Conservation (phyloP, 2,329 filamentous ascomycete genomes). For the Aspergillus hiratsukae region DNA sequence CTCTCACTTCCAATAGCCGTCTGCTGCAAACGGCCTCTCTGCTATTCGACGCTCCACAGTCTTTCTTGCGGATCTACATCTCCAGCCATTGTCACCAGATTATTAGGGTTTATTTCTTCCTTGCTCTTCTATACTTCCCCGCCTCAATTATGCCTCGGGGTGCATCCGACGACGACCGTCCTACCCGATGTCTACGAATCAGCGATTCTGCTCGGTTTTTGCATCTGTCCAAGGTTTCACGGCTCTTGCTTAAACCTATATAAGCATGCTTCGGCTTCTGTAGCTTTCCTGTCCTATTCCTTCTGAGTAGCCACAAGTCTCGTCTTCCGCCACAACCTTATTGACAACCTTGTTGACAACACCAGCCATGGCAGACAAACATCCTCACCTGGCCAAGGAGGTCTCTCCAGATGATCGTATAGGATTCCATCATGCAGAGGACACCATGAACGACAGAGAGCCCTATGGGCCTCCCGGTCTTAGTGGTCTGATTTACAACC, state of each 20-base stretch:
- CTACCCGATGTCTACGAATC: constrained; percentile 9
- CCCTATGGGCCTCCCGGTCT: constrained; percentile 39
- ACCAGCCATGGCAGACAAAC: constrained; percentile 14
- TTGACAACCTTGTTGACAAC: neutral
- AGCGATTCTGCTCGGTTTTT: constrained; percentile 5
- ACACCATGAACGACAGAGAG: constrained; percentile 26
- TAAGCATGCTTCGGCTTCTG: constrained; percentile 2
- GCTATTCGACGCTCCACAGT: neutral
- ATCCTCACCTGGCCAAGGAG: constrained; percentile 13
- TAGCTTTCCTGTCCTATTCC: neutral
- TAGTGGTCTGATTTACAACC: constrained; percentile 44
- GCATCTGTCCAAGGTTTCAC: neutral
- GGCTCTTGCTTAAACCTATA: constrained; percentile 1
- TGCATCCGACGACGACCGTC: neutral
- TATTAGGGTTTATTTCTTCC: constrained; percentile 9
- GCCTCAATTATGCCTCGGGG: constrained; percentile 1
- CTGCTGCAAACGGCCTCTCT: neutral
- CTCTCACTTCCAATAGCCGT: constrained; percentile 6
- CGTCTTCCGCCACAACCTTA: neutral
- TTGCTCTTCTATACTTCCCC: constrained; percentile 2
- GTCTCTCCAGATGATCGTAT: constrained; percentile 15
- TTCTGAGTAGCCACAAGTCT: neutral
- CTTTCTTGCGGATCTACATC: constrained; percentile 9
- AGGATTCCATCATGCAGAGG: constrained; percentile 33
- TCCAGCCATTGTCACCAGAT: constrained; percentile 5